phyloP scores from a whole-genome alignment of 352 stramenopile species.

The Peronospora belbahrii region DNA sequence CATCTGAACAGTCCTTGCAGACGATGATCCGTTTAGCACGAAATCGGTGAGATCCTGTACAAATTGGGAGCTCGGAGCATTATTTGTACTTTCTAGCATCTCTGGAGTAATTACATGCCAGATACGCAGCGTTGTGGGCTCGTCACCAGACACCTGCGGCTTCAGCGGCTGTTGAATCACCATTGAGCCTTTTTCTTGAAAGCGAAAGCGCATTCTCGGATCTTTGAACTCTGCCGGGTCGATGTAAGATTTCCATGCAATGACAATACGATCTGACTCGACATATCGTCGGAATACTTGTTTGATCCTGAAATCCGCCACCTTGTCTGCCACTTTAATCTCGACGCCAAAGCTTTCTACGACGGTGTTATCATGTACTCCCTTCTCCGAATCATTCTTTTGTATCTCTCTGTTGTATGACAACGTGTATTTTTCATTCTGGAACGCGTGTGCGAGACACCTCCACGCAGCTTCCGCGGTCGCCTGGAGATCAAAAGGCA shows the following conservation, averaged over 20 bases:
- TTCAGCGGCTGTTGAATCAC: constrained; percentile 34
- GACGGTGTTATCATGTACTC: constrained; percentile 39
- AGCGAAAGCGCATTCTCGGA: constrained; percentile 37
- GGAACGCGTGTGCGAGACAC: constrained; percentile 28
- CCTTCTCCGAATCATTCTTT: constrained; percentile 1
- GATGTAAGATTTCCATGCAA: constrained; percentile 55
- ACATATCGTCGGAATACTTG: constrained; percentile 56
- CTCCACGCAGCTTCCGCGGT: constrained; percentile 34
- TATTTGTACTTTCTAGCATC: constrained; percentile 13
- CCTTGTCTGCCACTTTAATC: constrained; percentile 37
- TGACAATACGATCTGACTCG: constrained; percentile 50
- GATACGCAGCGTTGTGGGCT: constrained; percentile 32
- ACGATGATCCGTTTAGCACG: constrained; percentile 31
- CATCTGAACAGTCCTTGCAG: constrained; percentile 36
- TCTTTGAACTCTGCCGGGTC: constrained; percentile 48
- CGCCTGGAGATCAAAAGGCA: constrained; percentile 34
- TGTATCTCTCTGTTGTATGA: constrained; percentile 21
- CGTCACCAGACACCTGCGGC: constrained; percentile 7
- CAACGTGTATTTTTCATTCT: constrained; percentile 31
- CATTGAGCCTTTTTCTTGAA: constrained; percentile 57
- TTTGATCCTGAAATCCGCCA: constrained; percentile 48
- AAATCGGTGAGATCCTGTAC: constrained; percentile 40
- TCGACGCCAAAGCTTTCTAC: constrained; percentile 54
- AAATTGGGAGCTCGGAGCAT: constrained; percentile 14
- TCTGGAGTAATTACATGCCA: constrained; percentile 45